Evolutionary conservation across 2,329 filamentous ascomycete species (phyloP), one percentile per base, ranked within the genome.

Genomic region (Davidsoniella virescens): DNA sequence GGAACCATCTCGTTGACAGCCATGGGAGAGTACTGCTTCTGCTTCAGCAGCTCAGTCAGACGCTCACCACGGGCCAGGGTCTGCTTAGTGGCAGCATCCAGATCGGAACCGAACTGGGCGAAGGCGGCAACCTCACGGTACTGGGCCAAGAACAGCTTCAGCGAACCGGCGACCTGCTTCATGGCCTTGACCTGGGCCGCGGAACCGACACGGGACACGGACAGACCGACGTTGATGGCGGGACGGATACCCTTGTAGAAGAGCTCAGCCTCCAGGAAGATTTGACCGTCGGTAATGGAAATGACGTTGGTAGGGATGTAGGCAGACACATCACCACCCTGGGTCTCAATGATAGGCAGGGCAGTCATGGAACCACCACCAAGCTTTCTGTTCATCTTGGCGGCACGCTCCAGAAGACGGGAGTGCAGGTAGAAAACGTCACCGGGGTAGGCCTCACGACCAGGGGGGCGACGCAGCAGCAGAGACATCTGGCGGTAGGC

Each of bases 191-290:
- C 80, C 80, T 98, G 92, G 67, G 92, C 92, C 69, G 92, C 87
- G 65, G 92, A 98, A 69, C 92, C 92, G 82, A 98, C 92, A 86
- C 92, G 92, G 61, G 92, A 98, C 63, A 98, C 92, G 64, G 92
- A 98, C 62, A 98, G 86, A 92, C 92, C 92, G 84, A 98, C 92
- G 81, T 98, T 98, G 72, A 98, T 98, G 75, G 92, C 92, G 63
- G 92, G 92, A 67, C 92, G 90, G 72, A 98, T 75, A 93, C 92
- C 92, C 86, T 98, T 98, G 87, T 95, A 96, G 84, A 96, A 98
- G 59, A 96, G 79, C 72, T 98, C 92, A 60, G 90, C 72, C 75
- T 98, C 92, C 76, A 98, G 79, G 86, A 98, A 98, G 72, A 98
- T 96, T 76, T 98, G 92, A 57, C 92, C 92, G 65, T 96, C 92